Evolutionary conservation across 495 filamentous ascomycete genomes (phyloP), one percentile per base, ranked within the genome.

Genomic region (Oidiodendron maius): DNA sequence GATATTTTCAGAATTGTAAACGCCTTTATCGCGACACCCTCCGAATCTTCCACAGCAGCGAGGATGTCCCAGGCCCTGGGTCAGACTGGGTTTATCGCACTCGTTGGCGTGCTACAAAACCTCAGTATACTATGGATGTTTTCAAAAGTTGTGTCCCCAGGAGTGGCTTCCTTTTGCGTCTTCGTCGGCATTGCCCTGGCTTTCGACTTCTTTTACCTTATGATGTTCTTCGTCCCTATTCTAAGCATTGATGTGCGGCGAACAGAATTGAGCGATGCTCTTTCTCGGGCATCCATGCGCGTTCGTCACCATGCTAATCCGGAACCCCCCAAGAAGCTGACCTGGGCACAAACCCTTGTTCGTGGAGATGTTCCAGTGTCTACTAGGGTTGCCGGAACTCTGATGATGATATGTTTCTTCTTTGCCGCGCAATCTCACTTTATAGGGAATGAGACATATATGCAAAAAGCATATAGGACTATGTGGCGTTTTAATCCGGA

Each of bases 1-100:
- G 87, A 87, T 55, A 84, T 84, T 50, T 77, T 86, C 59, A 71
- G 81, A 26, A 70, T 89, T 42, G 83, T 87, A 54, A 86, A 87
- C 53, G 77, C 78, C 0, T 78, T 87, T 32, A 75, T 86, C 25
- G 65, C 76, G 44, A 83, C 79, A 1, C 80, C 82, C 10, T 73
- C 81, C 0, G 74, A 80, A 52, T 70, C 78, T 51, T 74, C 71
- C 38, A 79, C 78, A 15, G 71, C 73, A 39, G 65, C 63, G 40
- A 72, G 84, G 44, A 81, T 87, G 34, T 76, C 80, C 3, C 70
- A 79, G 40, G 83, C 83, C 11, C 73, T 87, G 44, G 84, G 84
- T 16, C 70, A 82, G 35, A 81, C 83, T 21, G 83, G 82, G 10
- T 78, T 82, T 59, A 62, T 86, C 40, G 81, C 81, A 10, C 64